Evolutionary conservation across 2,329 filamentous ascomycete species (phyloP).

Genomic region (Helotiales sp.): DNA sequence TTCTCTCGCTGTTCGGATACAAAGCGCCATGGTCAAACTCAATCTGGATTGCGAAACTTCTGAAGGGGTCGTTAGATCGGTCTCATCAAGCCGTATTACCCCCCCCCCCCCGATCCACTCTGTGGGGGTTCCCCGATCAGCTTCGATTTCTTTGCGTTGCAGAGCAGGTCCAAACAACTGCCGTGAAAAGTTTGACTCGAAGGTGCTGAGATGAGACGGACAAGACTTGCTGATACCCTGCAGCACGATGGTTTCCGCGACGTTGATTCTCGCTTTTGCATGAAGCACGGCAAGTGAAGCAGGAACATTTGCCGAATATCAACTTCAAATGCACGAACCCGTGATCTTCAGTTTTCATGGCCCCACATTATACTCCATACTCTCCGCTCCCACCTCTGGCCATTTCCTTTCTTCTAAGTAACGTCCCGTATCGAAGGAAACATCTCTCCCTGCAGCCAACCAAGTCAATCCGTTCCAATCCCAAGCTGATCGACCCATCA

Average conservation of each 20-base stretch:
- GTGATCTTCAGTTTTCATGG: not conserved
- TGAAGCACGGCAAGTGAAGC: constrained; percentile 13
- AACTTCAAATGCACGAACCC: not conserved
- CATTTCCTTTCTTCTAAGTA: no score
- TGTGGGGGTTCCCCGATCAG: not conserved
- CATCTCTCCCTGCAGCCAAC: not conserved
- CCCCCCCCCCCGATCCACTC: not conserved
- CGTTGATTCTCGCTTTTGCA: not conserved
- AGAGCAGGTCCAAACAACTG: constrained; percentile 10
- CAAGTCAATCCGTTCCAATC: not conserved
- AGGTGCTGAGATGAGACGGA: not conserved
- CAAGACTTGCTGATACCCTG: not conserved
- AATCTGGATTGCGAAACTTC: not conserved
- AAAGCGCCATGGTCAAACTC: not conserved
- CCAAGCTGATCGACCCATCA: not conserved
- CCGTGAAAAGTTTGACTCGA: constrained; percentile 7
- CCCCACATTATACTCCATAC: not conserved
- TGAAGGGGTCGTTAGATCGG: not conserved
- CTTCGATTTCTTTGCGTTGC: not conserved
- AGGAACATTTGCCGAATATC: constrained; percentile 12
- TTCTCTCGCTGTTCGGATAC: not conserved
- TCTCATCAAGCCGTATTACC: not conserved
- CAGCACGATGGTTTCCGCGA: not conserved
- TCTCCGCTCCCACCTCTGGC: not conserved
- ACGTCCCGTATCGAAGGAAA: not conserved